Evolutionary conservation across 495 filamentous ascomycete genomes (phyloP).

Genomic region (Penicillium alfredii): DNA sequence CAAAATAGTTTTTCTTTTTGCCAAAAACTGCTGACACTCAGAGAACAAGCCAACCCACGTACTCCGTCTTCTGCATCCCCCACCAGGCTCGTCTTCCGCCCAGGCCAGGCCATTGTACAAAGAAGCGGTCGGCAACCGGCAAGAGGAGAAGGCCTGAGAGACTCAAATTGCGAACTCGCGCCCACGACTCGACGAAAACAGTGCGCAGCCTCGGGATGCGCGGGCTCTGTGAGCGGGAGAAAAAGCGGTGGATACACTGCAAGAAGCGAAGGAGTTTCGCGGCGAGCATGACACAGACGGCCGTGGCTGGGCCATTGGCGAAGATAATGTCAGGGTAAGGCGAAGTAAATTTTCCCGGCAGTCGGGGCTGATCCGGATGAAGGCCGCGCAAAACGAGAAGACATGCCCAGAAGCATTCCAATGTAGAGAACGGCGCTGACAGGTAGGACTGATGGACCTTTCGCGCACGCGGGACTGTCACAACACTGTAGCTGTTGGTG

Average conservation of each 20-base stretch:
- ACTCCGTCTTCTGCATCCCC: slow-evolving; percentile 39
- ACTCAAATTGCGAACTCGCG: slow-evolving; percentile 71
- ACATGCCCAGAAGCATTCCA: slow-evolving; percentile 50
- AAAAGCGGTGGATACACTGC: slow-evolving; percentile 8
- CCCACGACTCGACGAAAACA: slow-evolving; percentile 90
- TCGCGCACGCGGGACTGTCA: slow-evolving; percentile 64
- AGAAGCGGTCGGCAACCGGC: slow-evolving; percentile 58
- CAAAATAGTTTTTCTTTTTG: no score
- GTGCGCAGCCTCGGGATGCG: slow-evolving; percentile 33
- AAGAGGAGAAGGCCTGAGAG: slow-evolving; percentile 70
- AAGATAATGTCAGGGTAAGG: slow-evolving; percentile 66
- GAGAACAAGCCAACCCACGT: slow-evolving; percentile 41
- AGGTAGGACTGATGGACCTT: slow-evolving; percentile 69
- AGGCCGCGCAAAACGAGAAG: slow-evolving; percentile 39
- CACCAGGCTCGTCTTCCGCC: slow-evolving; percentile 40
- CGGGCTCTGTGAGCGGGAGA: neutral
- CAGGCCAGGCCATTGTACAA: slow-evolving; percentile 69
- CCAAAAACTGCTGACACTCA: slow-evolving; percentile 13
- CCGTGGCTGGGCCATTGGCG: slow-evolving; percentile 84
- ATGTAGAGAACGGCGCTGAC: slow-evolving; percentile 57
- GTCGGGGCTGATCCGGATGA: slow-evolving; percentile 24
- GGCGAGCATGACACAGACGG: slow-evolving; percentile 69
- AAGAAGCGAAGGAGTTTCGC: slow-evolving; percentile 62
- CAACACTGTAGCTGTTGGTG: slow-evolving; percentile 42
- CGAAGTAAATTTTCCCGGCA: slow-evolving; percentile 16